Evolutionary conservation across 805 yeast species (phyloP), one percentile per base, ranked within the genome.

Genomic region (Candida tammaniensis): DNA sequence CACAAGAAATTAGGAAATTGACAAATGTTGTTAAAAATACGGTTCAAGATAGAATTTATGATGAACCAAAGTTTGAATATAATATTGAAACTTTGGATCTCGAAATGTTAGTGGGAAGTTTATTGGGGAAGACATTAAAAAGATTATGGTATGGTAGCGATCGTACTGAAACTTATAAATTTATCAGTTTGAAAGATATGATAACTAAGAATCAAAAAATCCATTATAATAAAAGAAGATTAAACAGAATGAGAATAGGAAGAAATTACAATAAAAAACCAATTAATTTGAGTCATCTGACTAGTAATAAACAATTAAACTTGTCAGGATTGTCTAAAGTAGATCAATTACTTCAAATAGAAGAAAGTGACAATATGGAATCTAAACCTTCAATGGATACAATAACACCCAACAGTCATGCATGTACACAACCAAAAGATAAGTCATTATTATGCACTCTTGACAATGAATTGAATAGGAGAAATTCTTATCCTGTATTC

Each of bases 1-100:
- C 69, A n/a, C 59, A 60, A 35, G 73, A 68, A 36, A 49, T 68
- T 24, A 63, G 65, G 35, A 76, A 77, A 35, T 54, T 81, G 30
- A 79, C 80, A 28, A 78, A 75, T 43, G 86, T 75, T 20, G 84
- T 86, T 22, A 84, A 82, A 48, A 72, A 77, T 13, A 80, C 88
- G 0, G 84, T 85, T 16, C 84, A 80, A 47, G 93, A 86, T 50
- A 60, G 59, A 39, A 64, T 62, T 19, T 56, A 44, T 26, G 43
- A 40, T 16, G 53, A 47, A 10, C 49, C 44, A 19, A 35, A 36
- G 17, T 18, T 38, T 12, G 41, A 42, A 31, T 14, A 54, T 7
- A 72, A 67, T 18, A 64, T 66, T 10, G 73, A 67, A 38, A 64
- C 71, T 1, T 40, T 59, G 15, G 70, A 67, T 36, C 50, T 67